phyloP scores from a whole-genome alignment of 225 moss, liverwort and hornwort genomes.

The Pseudisothecium myosuroides region DNA sequence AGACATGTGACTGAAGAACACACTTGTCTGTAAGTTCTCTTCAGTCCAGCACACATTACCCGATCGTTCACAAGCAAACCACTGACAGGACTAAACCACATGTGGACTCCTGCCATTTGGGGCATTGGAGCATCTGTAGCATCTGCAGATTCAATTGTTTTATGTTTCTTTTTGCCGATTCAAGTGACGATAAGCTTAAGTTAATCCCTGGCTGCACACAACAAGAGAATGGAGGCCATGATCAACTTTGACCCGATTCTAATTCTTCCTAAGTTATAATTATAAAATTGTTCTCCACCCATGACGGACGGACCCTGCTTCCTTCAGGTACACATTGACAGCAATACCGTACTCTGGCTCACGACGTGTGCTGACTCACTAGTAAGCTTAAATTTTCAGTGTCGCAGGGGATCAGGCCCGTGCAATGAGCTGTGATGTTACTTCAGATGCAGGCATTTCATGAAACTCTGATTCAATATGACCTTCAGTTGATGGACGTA shows the following conservation, averaged over 20 bases:
- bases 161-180: too few relatives aligned
- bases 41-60: neutral
- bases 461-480: neutral
- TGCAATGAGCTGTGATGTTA: neutral
- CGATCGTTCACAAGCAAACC: neutral
- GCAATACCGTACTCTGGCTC: neutral
- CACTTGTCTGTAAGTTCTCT: neutral
- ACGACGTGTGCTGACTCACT: neutral
- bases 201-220: neutral
- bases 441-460: neutral
- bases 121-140: neutral
- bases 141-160: too few relatives aligned
- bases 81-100: neutral
- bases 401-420: neutral
- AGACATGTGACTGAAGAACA: too few relatives aligned
- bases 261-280: neutral
- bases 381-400: neutral
- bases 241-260: neutral
- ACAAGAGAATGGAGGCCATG: neutral
- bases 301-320: neutral
- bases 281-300: neutral
- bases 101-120: neutral
- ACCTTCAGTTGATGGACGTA: neutral
- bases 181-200: neutral
- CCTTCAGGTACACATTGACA: neutral